phyloP scores from a whole-genome alignment of 768 basidiomycete species.

The Tulasnella sp. region DNA sequence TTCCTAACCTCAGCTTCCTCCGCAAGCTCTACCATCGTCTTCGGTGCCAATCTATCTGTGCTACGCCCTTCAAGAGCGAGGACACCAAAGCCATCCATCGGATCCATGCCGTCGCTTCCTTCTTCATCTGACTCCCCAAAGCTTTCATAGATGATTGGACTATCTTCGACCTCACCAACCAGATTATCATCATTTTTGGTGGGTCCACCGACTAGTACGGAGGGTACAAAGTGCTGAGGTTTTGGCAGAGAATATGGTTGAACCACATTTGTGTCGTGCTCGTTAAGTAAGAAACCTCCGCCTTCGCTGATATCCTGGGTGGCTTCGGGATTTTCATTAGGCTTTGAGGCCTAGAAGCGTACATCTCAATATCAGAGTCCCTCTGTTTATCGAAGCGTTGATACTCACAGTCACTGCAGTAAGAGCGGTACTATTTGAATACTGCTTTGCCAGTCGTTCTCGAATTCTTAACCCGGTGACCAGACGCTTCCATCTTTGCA shows the following conservation, averaged over 20 bases:
- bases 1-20: background rate
- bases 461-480: conserved; percentile 81
- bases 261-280: conserved; percentile 55
- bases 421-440: conserved; percentile 36
- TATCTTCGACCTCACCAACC: background rate
- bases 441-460: conserved; percentile 54
- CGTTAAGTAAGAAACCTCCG: conserved; percentile 51
- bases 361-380: background rate
- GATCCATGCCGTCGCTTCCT: background rate
- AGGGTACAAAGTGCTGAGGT: conserved; percentile 5
- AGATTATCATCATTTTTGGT: background rate
- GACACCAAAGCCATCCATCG: background rate
- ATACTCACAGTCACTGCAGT: conserved; percentile 4
- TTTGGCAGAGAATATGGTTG: conserved; percentile 59
- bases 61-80: background rate
- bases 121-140: conserved; percentile 2
- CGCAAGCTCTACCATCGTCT: conserved; percentile 10
- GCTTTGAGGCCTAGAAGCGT: background rate
- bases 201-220: background rate
- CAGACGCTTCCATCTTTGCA: conserved; percentile 81
- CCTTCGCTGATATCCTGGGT: conserved; percentile 19
- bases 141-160: background rate
- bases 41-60: background rate
- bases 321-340: background rate
- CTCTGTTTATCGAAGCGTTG: background rate